Evolutionary conservation across 805 yeast genomes (phyloP).

Genomic region (Kodamaea restingae): DNA sequence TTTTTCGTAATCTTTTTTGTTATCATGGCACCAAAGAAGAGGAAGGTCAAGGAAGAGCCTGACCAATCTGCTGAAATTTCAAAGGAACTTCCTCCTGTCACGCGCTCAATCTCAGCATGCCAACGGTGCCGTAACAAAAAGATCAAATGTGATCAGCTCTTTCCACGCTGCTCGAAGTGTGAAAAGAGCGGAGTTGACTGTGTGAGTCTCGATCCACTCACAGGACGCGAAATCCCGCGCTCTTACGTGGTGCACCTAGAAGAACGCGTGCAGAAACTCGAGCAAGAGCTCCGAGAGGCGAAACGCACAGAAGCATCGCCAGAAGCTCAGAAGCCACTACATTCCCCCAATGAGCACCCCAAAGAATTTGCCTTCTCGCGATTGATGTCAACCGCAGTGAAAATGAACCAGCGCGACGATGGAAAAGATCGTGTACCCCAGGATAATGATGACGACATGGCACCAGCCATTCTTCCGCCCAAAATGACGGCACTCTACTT

Average conservation of each 20-base stretch:
- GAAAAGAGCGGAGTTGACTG: constrained; percentile 66
- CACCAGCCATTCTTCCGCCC: constrained; percentile 58
- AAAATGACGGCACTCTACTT: constrained; percentile 66
- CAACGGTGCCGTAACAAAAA: constrained; percentile 72
- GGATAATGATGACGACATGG: not conserved
- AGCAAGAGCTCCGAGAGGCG: constrained; percentile 38
- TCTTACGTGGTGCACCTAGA: constrained; percentile 73
- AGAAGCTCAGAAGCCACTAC: not conserved
- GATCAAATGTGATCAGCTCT: constrained; percentile 61
- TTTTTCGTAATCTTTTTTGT: not conserved
- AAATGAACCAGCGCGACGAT: constrained; percentile 33
- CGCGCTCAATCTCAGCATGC: constrained; percentile 78
- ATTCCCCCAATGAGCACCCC: not conserved
- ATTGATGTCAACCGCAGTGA: constrained; percentile 73
- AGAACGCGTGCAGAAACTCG: constrained; percentile 55
- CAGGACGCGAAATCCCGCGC: constrained; percentile 82
- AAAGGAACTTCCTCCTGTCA: constrained; percentile 33
- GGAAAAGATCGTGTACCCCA: not conserved
- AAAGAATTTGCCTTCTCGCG: constrained; percentile 62
- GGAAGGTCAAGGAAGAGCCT: constrained; percentile 5
- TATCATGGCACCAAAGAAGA: constrained; percentile 4
- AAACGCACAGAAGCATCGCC: not conserved
- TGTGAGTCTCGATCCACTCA: constrained; percentile 80
- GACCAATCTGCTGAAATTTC: not conserved
- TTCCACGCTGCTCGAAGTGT: constrained; percentile 65